phyloP scores from a whole-genome alignment of 2,329 filamentous ascomycete species.

The Emericellopsis atlantica region DNA sequence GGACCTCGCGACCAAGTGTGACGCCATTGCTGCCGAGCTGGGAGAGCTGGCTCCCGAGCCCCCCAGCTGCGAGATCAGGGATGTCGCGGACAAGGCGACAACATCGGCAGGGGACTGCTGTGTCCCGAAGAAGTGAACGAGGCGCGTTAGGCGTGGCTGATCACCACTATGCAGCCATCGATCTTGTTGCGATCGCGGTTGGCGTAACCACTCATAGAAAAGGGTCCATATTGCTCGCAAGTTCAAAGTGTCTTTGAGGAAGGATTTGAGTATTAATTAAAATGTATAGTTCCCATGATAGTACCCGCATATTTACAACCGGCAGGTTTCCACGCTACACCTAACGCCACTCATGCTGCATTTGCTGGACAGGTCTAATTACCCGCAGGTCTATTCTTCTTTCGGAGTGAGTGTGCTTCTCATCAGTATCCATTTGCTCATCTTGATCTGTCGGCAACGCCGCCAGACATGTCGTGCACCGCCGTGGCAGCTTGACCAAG shows the following conservation, averaged over 20 bases:
- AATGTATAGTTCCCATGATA: too few species aligned
- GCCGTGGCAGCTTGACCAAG: too few species aligned
- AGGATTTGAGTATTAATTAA: neutral
- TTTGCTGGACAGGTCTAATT: neutral
- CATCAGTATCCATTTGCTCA: too few species aligned
- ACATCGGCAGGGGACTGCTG: slow-evolving; percentile 40
- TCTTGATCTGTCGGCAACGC: too few species aligned
- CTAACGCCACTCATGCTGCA: neutral
- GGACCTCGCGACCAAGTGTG: slow-evolving; percentile 48
- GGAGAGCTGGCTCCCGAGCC: slow-evolving; percentile 33
- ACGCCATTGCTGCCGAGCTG: slow-evolving; percentile 41
- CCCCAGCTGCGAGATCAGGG: slow-evolving; percentile 21
- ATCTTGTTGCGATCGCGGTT: neutral
- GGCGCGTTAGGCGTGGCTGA: neutral
- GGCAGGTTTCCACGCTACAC: too few species aligned
- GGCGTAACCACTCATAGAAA: too few species aligned
- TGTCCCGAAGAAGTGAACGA: slow-evolving; percentile 25
- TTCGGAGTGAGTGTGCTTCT: too few species aligned
- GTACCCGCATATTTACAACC: too few species aligned
- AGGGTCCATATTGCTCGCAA: too few species aligned
- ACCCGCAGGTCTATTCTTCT: neutral
- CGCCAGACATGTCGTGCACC: too few species aligned
- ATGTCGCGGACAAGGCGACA: slow-evolving; percentile 32
- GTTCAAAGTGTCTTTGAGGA: neutral
- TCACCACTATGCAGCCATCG: slow-evolving; percentile 3